Evolutionary conservation across 352 stramenopile species (phyloP).

Genomic region (Pythium insidiosum): DNA sequence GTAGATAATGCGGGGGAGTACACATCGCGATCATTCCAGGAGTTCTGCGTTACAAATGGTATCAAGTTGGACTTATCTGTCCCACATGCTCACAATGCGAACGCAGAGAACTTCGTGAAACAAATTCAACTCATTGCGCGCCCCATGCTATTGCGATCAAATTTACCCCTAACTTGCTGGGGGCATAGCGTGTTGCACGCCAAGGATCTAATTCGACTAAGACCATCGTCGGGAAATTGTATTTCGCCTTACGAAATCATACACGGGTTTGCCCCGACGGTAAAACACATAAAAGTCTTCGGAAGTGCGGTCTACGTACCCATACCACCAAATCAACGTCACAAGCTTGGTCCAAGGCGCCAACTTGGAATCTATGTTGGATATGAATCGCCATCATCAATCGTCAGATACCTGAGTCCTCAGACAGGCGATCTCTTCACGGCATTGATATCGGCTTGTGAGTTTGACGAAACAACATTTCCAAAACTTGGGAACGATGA

Average conservation of each 20-base stretch:
- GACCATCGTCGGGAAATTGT: background rate
- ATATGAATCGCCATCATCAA: conserved; percentile 14
- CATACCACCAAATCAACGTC: conserved; percentile 7
- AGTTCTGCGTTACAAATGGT: conserved; percentile 8
- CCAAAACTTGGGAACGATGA: conserved; percentile 9
- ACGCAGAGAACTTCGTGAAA: too few relatives aligned
- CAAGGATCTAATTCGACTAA: background rate
- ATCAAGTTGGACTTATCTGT: conserved; percentile 7
- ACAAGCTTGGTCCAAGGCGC: conserved; percentile 6
- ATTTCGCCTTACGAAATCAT: background rate
- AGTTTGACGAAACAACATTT: conserved; percentile 13
- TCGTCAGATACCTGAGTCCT: conserved; percentile 12
- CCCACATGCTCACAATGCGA: conserved; percentile 11
- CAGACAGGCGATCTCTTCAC: too few relatives aligned
- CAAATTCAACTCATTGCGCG: conserved; percentile 1
- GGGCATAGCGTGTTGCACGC: background rate
- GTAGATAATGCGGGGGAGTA: conserved; percentile 11
- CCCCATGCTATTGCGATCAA: conserved; percentile 1
- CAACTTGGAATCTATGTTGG: conserved; percentile 18
- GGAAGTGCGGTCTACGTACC: conserved; percentile 10
- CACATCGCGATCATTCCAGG: conserved; percentile 7
- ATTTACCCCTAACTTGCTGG: conserved; percentile 1
- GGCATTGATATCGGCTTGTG: conserved; percentile 11
- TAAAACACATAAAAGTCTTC: background rate
- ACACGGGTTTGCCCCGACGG: background rate